Base-by-base conservation (phyloP, 257 asterid species). In the Solanum appendiculatum region DNA sequence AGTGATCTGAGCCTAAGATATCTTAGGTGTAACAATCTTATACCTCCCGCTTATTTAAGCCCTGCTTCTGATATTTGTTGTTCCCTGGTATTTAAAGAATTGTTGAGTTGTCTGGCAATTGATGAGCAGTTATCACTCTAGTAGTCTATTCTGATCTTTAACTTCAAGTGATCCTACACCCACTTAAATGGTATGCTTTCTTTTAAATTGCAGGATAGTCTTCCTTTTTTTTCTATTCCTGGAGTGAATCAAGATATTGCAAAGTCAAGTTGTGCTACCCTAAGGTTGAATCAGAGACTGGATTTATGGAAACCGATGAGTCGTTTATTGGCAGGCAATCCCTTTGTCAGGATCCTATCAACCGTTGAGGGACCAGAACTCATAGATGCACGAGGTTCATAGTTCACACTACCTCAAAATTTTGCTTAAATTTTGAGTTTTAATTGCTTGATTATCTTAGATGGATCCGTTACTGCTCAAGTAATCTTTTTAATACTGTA, bases 311-410 rank as follows among this genome's bases (percentile, higher is more conserved):
- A 92, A 88, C 90, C 93, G 64, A 84, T 88, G 3, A 88, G 88
- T 80, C 89, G 88, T 42, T 72, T 88, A 85, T 83, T 91, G 74
- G 92, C 90, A 51, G 60, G 90, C 18, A 91, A 88, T 78, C 86
- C 87, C 48, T 80, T 90, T 51, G 56, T 91, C 73, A 85, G 86
- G 72, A 87, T 85, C n/a, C 89, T 89, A 68, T 86, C 93, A 51
- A 74, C 88, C 36, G 83, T 80, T 63, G 90, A 75, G 78, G 89
- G 90, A 88, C 92, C 91, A 14, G 85, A 86, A 54, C 87, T 87
- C 70, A 54, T 86, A 86, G 95, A 92, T 83, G 88, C 86, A 82
- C 95, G 92, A 94, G 99, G 99, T 95, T 86, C 81, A 18, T 44
- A 77, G 70, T 70, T 85, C 83, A 77, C 68, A 54, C 80, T 54